Conservation (phyloP, 2,329 filamentous ascomycete genomes). For the Aspergillus sojae region DNA sequence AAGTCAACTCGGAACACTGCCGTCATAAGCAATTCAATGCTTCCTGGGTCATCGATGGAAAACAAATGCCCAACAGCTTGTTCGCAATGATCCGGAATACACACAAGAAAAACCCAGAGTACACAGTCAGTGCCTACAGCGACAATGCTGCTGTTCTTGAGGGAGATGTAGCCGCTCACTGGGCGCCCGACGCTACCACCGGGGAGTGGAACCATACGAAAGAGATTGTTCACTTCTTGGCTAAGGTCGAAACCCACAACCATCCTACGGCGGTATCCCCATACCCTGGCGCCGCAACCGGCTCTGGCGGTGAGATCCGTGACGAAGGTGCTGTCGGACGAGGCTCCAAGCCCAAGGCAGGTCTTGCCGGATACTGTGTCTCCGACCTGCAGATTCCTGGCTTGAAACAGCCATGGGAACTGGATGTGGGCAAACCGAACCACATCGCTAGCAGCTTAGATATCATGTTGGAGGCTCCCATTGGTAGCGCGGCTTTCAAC, state of each 20-base stretch:
- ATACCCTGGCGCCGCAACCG: slow-evolving; percentile 90
- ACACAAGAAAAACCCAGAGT: slow-evolving; percentile 73
- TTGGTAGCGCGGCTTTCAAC: slow-evolving; percentile 93
- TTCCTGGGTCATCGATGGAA: slow-evolving; percentile 90
- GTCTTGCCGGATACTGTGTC: slow-evolving; percentile 89
- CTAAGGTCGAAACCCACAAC: slow-evolving; percentile 98
- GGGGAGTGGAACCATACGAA: slow-evolving; percentile 86
- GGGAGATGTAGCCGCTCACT: slow-evolving; percentile 72
- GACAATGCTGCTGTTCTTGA: slow-evolving; percentile 95
- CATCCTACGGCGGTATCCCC: slow-evolving; percentile 95
- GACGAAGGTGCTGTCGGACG: slow-evolving; percentile 93
- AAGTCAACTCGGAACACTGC: slow-evolving; percentile 97
- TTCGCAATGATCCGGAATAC: slow-evolving; percentile 98
- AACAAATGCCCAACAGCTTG: slow-evolving; percentile 74
- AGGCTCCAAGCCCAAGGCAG: slow-evolving; percentile 90
- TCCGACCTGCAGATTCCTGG: slow-evolving; percentile 91
- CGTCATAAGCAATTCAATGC: slow-evolving; percentile 93
- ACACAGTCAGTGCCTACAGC: slow-evolving; percentile 93
- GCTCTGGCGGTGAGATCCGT: slow-evolving; percentile 91
- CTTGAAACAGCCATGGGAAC: slow-evolving; percentile 82
- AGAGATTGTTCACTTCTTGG: slow-evolving; percentile 82
- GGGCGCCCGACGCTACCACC: slow-evolving; percentile 84
- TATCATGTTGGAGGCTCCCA: slow-evolving; percentile 96
- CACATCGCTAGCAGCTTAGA: slow-evolving; percentile 94
- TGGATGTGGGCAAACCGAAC: slow-evolving; percentile 82